Conservation (phyloP, 2,329 filamentous ascomycete genomes). For the Aspergillus pseudoterreus region DNA sequence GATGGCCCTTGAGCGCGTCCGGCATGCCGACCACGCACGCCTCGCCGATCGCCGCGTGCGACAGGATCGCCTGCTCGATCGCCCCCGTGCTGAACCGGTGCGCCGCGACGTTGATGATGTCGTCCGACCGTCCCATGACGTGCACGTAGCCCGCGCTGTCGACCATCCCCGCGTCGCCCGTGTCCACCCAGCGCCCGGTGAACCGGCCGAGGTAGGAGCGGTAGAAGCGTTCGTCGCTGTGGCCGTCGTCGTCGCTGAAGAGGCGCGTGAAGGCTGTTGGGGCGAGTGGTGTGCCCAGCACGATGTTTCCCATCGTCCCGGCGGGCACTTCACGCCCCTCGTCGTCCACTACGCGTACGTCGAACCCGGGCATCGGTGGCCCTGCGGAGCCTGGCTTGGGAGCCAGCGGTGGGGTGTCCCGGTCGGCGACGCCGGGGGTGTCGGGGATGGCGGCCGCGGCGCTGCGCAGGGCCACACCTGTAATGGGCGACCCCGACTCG, state of each 20-base stretch:
- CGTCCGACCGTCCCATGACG: constrained; percentile 66
- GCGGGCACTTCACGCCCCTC: constrained; percentile 65
- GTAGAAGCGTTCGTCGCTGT: constrained; percentile 65
- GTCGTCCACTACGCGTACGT: constrained; percentile 81
- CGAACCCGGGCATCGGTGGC: constrained; percentile 87
- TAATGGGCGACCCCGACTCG: constrained; percentile 66
- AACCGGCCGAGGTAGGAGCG: constrained; percentile 81
- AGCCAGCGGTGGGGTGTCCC: constrained; percentile 35
- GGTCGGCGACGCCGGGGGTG: constrained; percentile 48
- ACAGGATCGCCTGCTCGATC: constrained; percentile 87
- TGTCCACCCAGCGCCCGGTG: constrained; percentile 78
- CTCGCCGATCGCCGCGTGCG: constrained; percentile 74
- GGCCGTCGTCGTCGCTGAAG: constrained; percentile 66
- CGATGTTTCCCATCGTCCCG: constrained; percentile 86
- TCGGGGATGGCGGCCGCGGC: constrained; percentile 46
- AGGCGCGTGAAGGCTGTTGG: constrained; percentile 83
- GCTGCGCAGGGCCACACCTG: constrained; percentile 62
- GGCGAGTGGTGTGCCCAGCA: constrained; percentile 74
- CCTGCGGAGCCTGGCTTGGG: constrained; percentile 83
- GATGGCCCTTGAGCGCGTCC: constrained; percentile 80
- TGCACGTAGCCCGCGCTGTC: constrained; percentile 67
- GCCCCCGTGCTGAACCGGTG: constrained; percentile 79
- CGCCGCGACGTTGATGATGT: constrained; percentile 93
- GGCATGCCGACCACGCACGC: constrained; percentile 83
- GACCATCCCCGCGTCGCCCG: constrained; percentile 83